Evolutionary conservation across 2,329 filamentous ascomycete genomes (phyloP).

Genomic region (Cladosporium oxysporum): DNA sequence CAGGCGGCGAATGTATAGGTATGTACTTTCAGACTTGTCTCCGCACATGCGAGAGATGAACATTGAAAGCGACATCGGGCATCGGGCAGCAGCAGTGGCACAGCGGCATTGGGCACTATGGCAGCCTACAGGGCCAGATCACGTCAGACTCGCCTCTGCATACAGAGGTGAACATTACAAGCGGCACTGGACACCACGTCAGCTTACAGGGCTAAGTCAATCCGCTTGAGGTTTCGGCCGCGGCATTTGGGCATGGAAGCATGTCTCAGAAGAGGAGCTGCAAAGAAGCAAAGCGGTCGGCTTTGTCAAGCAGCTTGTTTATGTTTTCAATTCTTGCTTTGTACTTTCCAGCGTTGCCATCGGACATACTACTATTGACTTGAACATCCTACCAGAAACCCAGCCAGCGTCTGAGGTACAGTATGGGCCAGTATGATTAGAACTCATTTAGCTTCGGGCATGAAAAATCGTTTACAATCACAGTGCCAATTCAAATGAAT

Average conservation of each 20-base stretch:
- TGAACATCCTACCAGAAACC: not conserved
- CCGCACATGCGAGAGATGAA: not conserved
- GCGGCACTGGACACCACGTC: not conserved
- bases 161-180: not conserved
- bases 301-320: not conserved
- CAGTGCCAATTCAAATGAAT: not conserved
- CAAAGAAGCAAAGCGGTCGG: not conserved
- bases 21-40: conserved; percentile 4
- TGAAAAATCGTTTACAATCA: not conserved
- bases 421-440: not conserved
- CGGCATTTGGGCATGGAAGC: not conserved
- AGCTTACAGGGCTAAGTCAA: not conserved
- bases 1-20: conserved; percentile 28
- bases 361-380: conserved; percentile 11
- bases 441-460: not conserved
- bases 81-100: not conserved
- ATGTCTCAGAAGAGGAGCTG: not conserved
- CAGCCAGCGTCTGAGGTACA: not conserved
- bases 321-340: not conserved
- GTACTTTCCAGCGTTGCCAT: not conserved
- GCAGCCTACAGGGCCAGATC: not conserved
- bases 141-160: not conserved
- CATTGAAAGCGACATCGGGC: not conserved
- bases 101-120: not conserved
- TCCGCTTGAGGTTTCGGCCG: not conserved